Evolutionary conservation across 768 basidiomycete genomes (phyloP).

Genomic region (Amyloporia xantha): DNA sequence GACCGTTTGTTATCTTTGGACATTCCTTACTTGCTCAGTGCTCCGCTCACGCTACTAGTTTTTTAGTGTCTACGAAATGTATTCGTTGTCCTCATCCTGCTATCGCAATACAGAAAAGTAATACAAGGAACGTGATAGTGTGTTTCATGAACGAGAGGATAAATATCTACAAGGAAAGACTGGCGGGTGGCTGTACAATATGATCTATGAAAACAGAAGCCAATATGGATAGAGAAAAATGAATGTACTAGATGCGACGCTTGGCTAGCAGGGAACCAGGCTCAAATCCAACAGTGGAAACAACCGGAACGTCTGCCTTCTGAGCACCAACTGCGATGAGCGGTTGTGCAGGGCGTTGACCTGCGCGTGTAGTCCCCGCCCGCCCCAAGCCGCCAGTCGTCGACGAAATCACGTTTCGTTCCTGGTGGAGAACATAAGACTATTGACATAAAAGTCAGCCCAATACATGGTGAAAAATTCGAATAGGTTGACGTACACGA

Average conservation of each 20-base stretch:
- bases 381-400: constrained; percentile 28
- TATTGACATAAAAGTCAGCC: constrained; percentile 24
- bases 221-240: not conserved
- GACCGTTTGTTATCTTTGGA: not conserved
- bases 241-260: constrained; percentile 24
- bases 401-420: constrained; percentile 57
- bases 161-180: constrained; percentile 7
- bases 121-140: constrained; percentile 5
- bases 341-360: constrained; percentile 37
- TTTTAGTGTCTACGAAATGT: not conserved
- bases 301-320: constrained; percentile 20
- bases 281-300: constrained; percentile 48
- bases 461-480: not conserved
- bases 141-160: not conserved
- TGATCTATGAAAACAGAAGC: constrained; percentile 1
- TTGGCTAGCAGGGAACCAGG: constrained; percentile 70
- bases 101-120: constrained; percentile 7
- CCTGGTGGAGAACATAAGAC: constrained; percentile 83
- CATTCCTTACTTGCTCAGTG: not conserved
- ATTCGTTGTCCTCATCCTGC: not conserved
- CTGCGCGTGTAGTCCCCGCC: constrained; percentile 30
- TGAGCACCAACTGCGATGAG: constrained; percentile 43
- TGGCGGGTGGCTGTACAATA: constrained; percentile 1
- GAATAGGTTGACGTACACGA: constrained; percentile 42
- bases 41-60: too few species aligned